Evolutionary conservation across 139 green algal genomes (phyloP).

Genomic region (Volvox africanus): DNA sequence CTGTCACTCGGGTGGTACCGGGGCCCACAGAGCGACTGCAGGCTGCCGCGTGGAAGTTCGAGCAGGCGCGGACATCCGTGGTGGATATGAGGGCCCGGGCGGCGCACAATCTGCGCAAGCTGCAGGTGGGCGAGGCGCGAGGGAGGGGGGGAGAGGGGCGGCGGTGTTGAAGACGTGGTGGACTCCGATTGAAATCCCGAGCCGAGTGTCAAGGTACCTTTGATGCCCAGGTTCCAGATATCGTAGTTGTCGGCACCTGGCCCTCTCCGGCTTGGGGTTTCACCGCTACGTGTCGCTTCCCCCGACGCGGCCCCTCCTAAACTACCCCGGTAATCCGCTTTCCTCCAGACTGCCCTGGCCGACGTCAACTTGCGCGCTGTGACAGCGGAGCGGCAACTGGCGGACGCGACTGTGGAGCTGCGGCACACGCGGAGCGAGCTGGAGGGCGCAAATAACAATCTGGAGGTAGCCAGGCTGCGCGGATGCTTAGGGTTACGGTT

Average conservation of each 20-base stretch:
- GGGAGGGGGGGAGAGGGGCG: not conserved
- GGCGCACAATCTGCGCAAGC: conserved; percentile 19
- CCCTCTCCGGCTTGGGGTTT: too few species aligned
- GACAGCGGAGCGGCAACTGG: not conserved
- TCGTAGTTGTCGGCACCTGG: too few species aligned
- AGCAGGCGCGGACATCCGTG: not conserved
- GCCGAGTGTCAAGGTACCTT: too few species aligned
- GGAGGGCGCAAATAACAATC: not conserved
- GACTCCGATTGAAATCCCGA: too few species aligned
- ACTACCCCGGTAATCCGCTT: not conserved
- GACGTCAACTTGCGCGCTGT: conserved; percentile 10
- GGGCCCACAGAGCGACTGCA: conserved; percentile 13
- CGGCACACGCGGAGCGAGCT: not conserved
- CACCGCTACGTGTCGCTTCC: too few species aligned
- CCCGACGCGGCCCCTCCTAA: not conserved
- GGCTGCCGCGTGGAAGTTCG: not conserved
- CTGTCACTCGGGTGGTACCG: too few species aligned
- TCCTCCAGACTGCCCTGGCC: conserved; percentile 9
- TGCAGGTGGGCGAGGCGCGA: not conserved
- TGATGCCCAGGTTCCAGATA: too few species aligned
- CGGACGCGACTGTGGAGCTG: conserved; percentile 2
- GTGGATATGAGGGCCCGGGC: conserved; percentile 36
- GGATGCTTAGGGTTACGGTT: too few species aligned
- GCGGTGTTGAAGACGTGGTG: not conserved
- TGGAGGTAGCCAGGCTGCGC: not conserved